Base-by-base conservation (phyloP, 2,329 filamentous ascomycete genomes). In the Fusarium algeriense region DNA sequence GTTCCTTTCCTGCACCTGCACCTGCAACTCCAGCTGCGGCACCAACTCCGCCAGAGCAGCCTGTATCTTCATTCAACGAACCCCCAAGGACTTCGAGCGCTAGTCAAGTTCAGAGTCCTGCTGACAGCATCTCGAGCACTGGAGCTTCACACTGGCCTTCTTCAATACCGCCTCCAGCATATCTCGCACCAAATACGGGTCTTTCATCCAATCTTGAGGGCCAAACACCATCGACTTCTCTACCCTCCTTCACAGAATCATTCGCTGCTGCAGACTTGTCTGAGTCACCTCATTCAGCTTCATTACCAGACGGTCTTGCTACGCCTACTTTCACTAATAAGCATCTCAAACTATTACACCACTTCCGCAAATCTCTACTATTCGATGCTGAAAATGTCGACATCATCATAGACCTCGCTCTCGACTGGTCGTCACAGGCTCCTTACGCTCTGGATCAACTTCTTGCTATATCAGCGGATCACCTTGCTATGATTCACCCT, bases 381-480 rank as follows among this genome's bases (percentile, higher is more conserved):
- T 67, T 76, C 50, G 69, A 75, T 50, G 58, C 53, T 20, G 75
- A 60, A 23, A 73, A 70, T 48, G 71, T 67, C 12, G 64, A 74
- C 17, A 61, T 68, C 32, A 64, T 81, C 45, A 41, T 80, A n/a
- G 75, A 79, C 37, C 71, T 83, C 34, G 76, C 76, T 48, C 68
- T 82, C 30, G 76, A 71, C 19, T 75, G 79, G 52, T 79, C 80
- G 12, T 65, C 80, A 10, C 71, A 77, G 34, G 77, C 78, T 5
- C 85, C 83, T 2, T 87, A 84, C 58, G 79, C 85, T 6, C 81
- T 87, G 67, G 83, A 87, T 60, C 80, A 85, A 69, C 49, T 85
- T 8, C 80, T 87, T 14, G 85, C 84, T 41, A 69, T 85, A 49
- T 79, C 83, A 15, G 84, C 85, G 7, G 77, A 84, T 6, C 83